A percentile compares a stretch with the other conserved stretches of the same genome.
Conservation (phyloP, 2,329 filamentous ascomycete species). For the Pezicula carpinea region DNA sequence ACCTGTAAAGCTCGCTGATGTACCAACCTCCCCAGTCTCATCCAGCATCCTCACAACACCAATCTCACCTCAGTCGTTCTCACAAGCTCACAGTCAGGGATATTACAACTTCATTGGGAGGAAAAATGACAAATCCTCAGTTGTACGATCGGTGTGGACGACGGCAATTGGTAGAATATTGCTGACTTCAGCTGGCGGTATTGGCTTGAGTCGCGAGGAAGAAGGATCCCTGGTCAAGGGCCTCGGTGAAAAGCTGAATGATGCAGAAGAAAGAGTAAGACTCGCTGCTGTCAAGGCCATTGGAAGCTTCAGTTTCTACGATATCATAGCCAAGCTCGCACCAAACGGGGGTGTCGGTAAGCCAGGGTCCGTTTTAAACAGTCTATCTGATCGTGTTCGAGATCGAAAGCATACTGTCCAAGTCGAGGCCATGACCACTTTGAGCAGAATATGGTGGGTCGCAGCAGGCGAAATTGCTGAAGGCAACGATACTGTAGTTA, state of each 20-base stretch:
- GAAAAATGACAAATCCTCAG: slow-evolving; percentile 77
- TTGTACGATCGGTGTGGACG: slow-evolving; percentile 83
- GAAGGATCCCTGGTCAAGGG: slow-evolving; percentile 69
- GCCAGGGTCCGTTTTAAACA: slow-evolving; percentile 72
- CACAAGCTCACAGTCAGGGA: slow-evolving; percentile 70
- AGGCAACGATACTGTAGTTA: slow-evolving; percentile 70
- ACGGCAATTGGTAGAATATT: slow-evolving; percentile 80
- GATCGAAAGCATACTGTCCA: slow-evolving; percentile 80
- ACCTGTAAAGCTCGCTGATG: slow-evolving; percentile 61
- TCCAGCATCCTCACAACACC: slow-evolving; percentile 69
- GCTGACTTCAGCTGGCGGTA: slow-evolving; percentile 84
- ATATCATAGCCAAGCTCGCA: slow-evolving; percentile 79
- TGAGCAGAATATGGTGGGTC: slow-evolving; percentile 90
- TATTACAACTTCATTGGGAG: slow-evolving; percentile 84
- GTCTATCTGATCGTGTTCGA: slow-evolving; percentile 81
- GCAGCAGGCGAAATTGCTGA: slow-evolving; percentile 81
- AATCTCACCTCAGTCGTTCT: slow-evolving; percentile 83
- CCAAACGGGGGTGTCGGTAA: slow-evolving; percentile 70
- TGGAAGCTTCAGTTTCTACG: slow-evolving; percentile 72
- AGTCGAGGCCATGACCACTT: slow-evolving; percentile 77
- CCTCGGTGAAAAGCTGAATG: slow-evolving; percentile 75
- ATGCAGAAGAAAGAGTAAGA: slow-evolving; percentile 87
- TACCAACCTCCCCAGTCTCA: slow-evolving; percentile 47
- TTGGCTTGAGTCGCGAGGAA: slow-evolving; percentile 79
- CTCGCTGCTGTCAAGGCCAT: slow-evolving; percentile 84